phyloP scores from a whole-genome alignment of 495 filamentous ascomycete species.

The Pyrenula aspistea region DNA sequence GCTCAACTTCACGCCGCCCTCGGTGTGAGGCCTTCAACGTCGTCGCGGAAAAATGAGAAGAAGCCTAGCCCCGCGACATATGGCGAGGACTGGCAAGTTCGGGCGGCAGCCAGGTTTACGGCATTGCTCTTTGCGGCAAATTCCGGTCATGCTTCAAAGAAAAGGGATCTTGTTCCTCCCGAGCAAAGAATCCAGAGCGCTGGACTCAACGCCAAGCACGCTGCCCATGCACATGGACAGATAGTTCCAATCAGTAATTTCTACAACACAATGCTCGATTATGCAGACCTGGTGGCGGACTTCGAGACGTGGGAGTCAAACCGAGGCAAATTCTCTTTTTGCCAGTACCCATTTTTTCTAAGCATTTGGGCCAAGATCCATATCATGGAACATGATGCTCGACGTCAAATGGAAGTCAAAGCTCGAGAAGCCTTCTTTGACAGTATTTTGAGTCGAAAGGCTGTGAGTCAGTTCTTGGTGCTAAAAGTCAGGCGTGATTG shows the following conservation, averaged over 20 bases:
- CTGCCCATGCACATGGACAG: slow-evolving; percentile 42
- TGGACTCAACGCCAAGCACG: slow-evolving; percentile 19
- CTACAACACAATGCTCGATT: slow-evolving; percentile 79
- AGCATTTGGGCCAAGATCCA: slow-evolving; percentile 91
- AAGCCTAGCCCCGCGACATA: slow-evolving; percentile 49
- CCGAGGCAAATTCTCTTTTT: slow-evolving; percentile 72
- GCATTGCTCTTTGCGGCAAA: slow-evolving; percentile 77
- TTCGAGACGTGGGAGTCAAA: slow-evolving; percentile 81
- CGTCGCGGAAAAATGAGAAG: slow-evolving; percentile 26
- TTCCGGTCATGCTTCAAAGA: slow-evolving; percentile 33
- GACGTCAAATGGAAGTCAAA: slow-evolving; percentile 82
- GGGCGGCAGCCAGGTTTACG: slow-evolving; percentile 70
- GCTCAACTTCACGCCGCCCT: slow-evolving; percentile 71
- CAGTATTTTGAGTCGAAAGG: slow-evolving; percentile 64
- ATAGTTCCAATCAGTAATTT: slow-evolving; percentile 72
- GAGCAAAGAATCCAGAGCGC: slow-evolving; percentile 11
- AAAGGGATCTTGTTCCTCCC: slow-evolving; percentile 13
- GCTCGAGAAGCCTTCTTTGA: slow-evolving; percentile 87
- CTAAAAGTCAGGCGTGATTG: slow-evolving; percentile 77
- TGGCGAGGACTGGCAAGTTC: slow-evolving; percentile 85
- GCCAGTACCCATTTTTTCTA: slow-evolving; percentile 87
- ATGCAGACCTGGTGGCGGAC: slow-evolving; percentile 73
- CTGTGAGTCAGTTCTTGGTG: slow-evolving; percentile 68
- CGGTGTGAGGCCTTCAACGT: slow-evolving; percentile 26
- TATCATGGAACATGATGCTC: slow-evolving; percentile 82